Evolutionary conservation across 1,284 basidiomycete species (phyloP), one percentile per base, ranked within the genome.

Genomic region (Blastosporella zonata): DNA sequence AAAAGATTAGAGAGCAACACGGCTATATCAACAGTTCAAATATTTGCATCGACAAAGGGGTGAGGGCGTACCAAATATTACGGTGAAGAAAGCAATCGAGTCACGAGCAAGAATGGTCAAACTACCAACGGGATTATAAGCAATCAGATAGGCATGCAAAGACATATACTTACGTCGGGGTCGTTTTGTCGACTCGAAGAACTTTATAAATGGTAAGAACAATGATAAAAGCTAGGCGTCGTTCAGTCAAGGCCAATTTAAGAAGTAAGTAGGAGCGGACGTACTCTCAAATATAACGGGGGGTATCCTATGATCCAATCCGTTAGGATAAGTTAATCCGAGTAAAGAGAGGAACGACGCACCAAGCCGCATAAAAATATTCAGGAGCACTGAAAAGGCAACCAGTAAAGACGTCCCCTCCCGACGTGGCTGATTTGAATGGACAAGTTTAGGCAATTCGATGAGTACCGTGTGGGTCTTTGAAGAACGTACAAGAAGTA

Each of bases 221-320:
- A 35, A 59, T 48, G 12, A 59, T 50, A 13, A 54, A 39, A 43
- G 52, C 59, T 60, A 25, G 6, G 13, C 6, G n/a, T 12, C 6
- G 9, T 10, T 25, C 4, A 25, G 18, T 13, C n/a, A 9, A 31
- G 29, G 20, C 10, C 12, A 5, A 37, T 6, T 12, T 22, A 4
- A 21, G 5, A 15, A 22, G 9, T n/a, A 18, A 2, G 23, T 15
- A 18, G 15, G 2, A 22, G 20, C 17, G 25, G 13, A 21, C 3
- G 1, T 28, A 60, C 60, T 57, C 48, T 62, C 60, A 40, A 62
- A 57, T 15, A 54, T 35, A 0, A 56, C 53, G 4, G 57, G 49
- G 8, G 59, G 55, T 12, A 62, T 56, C 60, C 60, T 62, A 37
- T 22, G 13, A 6, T 4, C 31, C 15, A 3, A 31, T 15, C 35